Percentiles rank a stretch among this genome's conserved stretches.
phyloP scores from a whole-genome alignment of 1,284 basidiomycete species.

The Rhodotorula sp. region DNA sequence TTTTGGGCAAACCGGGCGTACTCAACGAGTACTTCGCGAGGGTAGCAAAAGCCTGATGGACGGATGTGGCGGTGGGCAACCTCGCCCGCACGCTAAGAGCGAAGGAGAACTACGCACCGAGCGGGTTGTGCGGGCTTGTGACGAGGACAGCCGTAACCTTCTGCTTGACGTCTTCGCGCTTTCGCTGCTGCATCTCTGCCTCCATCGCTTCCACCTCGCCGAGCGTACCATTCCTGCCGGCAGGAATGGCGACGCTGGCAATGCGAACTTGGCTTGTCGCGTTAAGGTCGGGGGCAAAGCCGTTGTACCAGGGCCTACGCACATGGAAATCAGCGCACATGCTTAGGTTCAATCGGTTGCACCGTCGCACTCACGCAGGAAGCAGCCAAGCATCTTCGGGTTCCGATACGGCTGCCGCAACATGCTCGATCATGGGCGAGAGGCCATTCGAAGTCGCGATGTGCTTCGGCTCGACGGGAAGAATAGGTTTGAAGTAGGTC shows the following conservation, averaged over 20 bases:
- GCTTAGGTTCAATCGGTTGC: not conserved
- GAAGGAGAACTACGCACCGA: conserved; percentile 41
- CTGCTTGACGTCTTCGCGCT: not conserved
- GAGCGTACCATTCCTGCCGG: conserved; percentile 20
- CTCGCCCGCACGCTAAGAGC: no score
- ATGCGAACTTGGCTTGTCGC: conserved; percentile 43
- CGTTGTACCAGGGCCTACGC: conserved; percentile 42
- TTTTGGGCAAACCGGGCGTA: conserved; percentile 52
- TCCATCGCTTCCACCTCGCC: conserved; percentile 28
- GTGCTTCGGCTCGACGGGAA: conserved; percentile 41
- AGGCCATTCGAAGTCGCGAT: conserved; percentile 44
- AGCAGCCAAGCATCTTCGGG: conserved; percentile 51
- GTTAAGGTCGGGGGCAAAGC: conserved; percentile 42
- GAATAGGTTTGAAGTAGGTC: conserved; percentile 28
- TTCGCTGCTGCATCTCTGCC: conserved; percentile 24
- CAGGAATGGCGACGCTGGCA: conserved; percentile 44
- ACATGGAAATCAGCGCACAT: not conserved
- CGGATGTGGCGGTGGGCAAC: no score
- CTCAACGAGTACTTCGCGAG: conserved; percentile 50
- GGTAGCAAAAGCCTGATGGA: conserved; percentile 42
- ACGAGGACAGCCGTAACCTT: conserved; percentile 45
- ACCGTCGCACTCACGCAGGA: conserved; percentile 16
- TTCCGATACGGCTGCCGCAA: conserved; percentile 51
- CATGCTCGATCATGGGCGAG: conserved; percentile 48
- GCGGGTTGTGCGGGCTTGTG: conserved; percentile 53